Evolutionary conservation across 2,329 filamentous ascomycete species (phyloP), one percentile per base, ranked within the genome.

Genomic region (Magnaporthiopsis poae): DNA sequence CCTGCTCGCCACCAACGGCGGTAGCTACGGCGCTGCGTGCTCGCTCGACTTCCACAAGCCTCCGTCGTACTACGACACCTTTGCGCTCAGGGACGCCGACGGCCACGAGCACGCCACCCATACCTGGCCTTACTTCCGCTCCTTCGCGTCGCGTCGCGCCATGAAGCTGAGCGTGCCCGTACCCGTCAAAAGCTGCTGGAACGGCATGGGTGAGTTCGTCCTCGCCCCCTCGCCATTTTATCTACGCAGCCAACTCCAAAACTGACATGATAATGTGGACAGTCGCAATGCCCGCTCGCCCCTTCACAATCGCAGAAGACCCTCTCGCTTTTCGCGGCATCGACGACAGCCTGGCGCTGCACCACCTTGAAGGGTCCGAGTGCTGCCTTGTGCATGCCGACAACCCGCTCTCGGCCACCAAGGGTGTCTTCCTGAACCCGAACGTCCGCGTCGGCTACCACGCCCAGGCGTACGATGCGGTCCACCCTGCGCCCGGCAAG

Each of bases 371-470:
- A 75, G 90, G 82, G n/a, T 90, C 86, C 18, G 90, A 93, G 76
- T 92, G 90, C 78, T 93, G 90, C 75, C 83, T 93, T 65, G 86
- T 91, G 66, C 89, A 91, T 73, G 85, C 86, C 2, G 89, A 91
- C 72, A 91, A 91, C 71, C 84, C 84, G 1, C 76, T 87, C 5
- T 81, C 81, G 5, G 72, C 72, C 66, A 74, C 75, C 7, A 70
- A 79, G 66, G 86, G 89, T 64, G 85, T 91, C 7, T 91, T 81
- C 74, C 73, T 91, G 59, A 92, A 92, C 73, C 88, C 89, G 1
- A 82, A 82, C 15, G 88, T 91, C 13, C 80, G 88, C 11, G 89
- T 91, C 5, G 87, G 82, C 2, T 91, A 91, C 72, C 85, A 80
- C 69, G 73, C 75, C 2, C 68, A 74, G 0, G 84, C 85, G 1